Conservation (phyloP, 2,329 filamentous ascomycete species). For the Trichoderma gracile region DNA sequence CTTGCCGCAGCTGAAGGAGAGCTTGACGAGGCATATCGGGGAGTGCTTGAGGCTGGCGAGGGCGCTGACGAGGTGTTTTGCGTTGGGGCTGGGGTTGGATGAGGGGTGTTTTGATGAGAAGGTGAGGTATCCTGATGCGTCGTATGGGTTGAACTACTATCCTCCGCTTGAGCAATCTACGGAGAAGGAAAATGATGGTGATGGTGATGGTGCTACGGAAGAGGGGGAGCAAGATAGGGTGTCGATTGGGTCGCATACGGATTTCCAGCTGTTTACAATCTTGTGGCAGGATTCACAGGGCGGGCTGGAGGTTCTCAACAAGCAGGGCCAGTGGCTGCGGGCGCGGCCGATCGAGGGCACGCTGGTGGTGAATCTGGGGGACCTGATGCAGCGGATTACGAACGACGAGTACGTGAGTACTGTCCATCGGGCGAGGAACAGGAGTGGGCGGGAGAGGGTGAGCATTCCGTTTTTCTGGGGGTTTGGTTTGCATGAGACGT, state of each 20-base stretch:
- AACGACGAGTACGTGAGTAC: constrained; percentile 52
- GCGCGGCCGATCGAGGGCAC: constrained; percentile 44
- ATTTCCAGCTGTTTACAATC: constrained; percentile 54
- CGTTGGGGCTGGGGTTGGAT: constrained; percentile 53
- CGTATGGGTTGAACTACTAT: constrained; percentile 46
- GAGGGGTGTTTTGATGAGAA: constrained; percentile 58
- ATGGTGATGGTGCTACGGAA: no score
- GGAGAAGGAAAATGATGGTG: not conserved
- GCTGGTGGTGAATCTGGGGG: constrained; percentile 55
- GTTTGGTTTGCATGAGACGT: constrained; percentile 44
- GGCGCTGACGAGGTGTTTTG: constrained; percentile 53
- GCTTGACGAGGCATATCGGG: constrained; percentile 50
- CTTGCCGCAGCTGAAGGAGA: constrained; percentile 50
- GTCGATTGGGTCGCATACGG: constrained; percentile 54
- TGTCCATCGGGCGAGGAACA: constrained; percentile 51
- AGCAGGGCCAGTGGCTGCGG: constrained; percentile 44
- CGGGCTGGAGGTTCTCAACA: constrained; percentile 47
- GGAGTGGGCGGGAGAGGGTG: constrained; percentile 42
- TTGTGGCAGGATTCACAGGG: constrained; percentile 47
- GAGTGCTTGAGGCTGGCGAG: constrained; percentile 53
- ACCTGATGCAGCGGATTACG: constrained; percentile 53
- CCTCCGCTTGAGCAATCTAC: constrained; percentile 32
- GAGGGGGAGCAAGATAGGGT: constrained; percentile 31
- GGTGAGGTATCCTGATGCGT: constrained; percentile 52
- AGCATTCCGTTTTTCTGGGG: constrained; percentile 52